Evolutionary conservation across 2,329 filamentous ascomycete genomes (phyloP).

Genomic region (Trichoderma aggressivum): DNA sequence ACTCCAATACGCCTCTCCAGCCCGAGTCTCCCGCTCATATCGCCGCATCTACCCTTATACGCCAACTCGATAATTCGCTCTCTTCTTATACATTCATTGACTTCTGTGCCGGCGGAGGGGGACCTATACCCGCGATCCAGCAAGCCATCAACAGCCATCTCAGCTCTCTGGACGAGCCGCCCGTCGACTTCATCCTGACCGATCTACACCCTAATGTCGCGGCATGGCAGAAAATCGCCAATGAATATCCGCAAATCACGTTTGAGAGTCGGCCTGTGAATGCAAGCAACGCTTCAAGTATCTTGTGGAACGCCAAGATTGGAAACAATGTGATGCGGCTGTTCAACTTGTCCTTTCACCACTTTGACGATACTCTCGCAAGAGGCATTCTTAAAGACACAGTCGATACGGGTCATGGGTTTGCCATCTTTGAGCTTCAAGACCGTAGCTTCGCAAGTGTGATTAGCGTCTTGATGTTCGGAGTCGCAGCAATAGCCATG

Average conservation of each 20-base stretch:
- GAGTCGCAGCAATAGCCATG: conserved; percentile 47
- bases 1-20: conserved; percentile 57
- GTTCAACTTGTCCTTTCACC: conserved; percentile 74
- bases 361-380: conserved; percentile 53
- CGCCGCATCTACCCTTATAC: conserved; percentile 55
- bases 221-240: conserved; percentile 55
- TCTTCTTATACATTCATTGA: conserved; percentile 64
- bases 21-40: conserved; percentile 55
- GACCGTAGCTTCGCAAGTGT: conserved; percentile 57
- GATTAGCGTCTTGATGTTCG: conserved; percentile 49
- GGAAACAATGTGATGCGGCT: conserved; percentile 60
- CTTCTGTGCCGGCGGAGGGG: conserved; percentile 72
- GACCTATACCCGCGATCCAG: conserved; percentile 65
- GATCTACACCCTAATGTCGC: conserved; percentile 63
- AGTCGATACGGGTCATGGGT: conserved; percentile 61
- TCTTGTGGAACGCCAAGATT: conserved; percentile 37
- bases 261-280: conserved; percentile 63
- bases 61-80: conserved; percentile 45
- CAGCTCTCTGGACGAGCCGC: conserved; percentile 23
- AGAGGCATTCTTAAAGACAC: conserved; percentile 60
- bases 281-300: conserved; percentile 57
- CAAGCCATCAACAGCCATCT: conserved; percentile 51
- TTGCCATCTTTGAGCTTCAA: conserved; percentile 74
- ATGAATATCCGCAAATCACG: conserved; percentile 52
- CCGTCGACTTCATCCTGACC: conserved; percentile 60